Base-by-base conservation (phyloP, 2,329 filamentous ascomycete genomes). In the Exophiala sp. region DNA sequence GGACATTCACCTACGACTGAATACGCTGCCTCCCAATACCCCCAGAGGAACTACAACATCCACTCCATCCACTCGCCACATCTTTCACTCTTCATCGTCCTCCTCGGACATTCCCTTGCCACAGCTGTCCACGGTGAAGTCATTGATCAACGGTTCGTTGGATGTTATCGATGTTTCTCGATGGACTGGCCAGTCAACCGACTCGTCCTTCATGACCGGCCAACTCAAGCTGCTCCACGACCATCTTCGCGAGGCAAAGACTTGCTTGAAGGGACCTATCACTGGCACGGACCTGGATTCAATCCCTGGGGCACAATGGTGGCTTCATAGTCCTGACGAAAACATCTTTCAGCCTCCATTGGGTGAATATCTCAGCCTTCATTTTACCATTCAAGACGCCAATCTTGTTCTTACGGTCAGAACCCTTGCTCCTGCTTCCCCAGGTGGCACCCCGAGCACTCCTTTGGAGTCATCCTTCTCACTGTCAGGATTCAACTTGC, bases 111-210 rank as follows among this genome's bases (percentile, higher is more conserved):
- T 85, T 24, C 70, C 78, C 11, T 77, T 97, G 43, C 75, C 79
- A 13, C 82, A 89, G 52, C 77, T 96, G 44, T 81, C 82, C 16
- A 72, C 78, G 9, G 79, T 93, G 10, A 80, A 88, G 55, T 80
- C 81, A n/a, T 75, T 89, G 34, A 83, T 97, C 59, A 91, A 86
- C 53, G 80, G 88, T 62, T 84, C 87, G 50, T 79, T 96, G 56
- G 88, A 94, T 66, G 81, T 95, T 40, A 82, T 95, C 43, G 80
- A 85, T 60, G 78, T 94, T 13, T 88, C 85, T 38, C 77, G 85
- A 22, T 84, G 82, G 73, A 85, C 85, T 29, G 81, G 83, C 13
- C 80, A 86, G 62, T 72, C 75, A n/a, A 73, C 70, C 39, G 74
- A 80, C 60, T 75, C 77, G 42, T 69, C 71, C 60, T 78, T 80